phyloP scores from a whole-genome alignment of 495 filamentous ascomycete species.

The Aspergillus haitiensis region DNA sequence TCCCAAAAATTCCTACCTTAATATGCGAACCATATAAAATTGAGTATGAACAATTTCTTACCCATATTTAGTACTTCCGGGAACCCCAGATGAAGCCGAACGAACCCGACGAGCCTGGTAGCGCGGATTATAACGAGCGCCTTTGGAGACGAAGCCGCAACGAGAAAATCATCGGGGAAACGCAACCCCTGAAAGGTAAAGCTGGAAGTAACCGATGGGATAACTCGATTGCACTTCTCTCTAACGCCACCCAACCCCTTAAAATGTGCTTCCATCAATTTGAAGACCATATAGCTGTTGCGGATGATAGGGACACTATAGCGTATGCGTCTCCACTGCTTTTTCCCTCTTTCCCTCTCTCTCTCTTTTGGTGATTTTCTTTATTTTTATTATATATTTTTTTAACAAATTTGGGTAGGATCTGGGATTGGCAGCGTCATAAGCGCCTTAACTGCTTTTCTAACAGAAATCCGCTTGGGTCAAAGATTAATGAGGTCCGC shows the following conservation, averaged over 20 bases:
- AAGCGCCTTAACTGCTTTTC: constrained; percentile 79
- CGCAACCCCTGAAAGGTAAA: constrained; percentile 86
- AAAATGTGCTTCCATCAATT: constrained; percentile 98
- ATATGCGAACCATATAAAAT: constrained; percentile 19
- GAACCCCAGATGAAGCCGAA: constrained; percentile 98
- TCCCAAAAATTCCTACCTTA: constrained; percentile 25
- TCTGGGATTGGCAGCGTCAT: constrained; percentile 89
- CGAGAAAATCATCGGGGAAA: constrained; percentile 84
- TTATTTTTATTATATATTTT: not conserved
- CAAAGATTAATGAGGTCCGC: constrained; percentile 88
- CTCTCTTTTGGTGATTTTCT: constrained; percentile 12
- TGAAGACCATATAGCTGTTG: constrained; percentile 91
- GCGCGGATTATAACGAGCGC: constrained; percentile 93
- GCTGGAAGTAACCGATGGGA: constrained; percentile 85
- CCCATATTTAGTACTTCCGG: constrained; percentile 72
- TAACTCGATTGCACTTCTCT: constrained; percentile 70
- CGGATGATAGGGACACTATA: constrained; percentile 86
- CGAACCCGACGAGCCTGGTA: constrained; percentile 94
- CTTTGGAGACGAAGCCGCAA: constrained; percentile 93
- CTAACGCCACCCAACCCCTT: constrained; percentile 81
- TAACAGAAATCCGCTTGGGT: constrained; percentile 87
- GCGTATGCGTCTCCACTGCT: constrained; percentile 42
- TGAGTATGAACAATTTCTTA: constrained; percentile 35
- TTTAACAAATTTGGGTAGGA: constrained; percentile 47
- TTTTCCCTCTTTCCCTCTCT: too few relatives aligned